Conservation (phyloP, 2,329 filamentous ascomycete species). For the Xylariales sp. region DNA sequence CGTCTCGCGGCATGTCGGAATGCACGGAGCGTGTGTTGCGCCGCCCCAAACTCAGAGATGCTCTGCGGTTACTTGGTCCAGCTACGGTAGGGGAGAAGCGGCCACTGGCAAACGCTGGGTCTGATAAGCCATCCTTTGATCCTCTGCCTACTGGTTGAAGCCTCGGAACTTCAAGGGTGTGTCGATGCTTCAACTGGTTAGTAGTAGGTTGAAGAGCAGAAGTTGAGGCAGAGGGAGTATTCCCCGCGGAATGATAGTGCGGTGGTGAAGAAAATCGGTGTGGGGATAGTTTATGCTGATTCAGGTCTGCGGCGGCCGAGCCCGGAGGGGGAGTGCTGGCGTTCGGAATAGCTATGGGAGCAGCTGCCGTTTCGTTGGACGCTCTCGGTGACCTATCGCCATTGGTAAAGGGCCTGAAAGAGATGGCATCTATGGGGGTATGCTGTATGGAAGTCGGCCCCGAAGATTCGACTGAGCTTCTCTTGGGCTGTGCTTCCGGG, state of each 20-base stretch:
- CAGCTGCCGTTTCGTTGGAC: conserved; percentile 13
- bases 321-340: conserved; percentile 16
- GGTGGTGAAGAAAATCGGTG: conserved; percentile 65
- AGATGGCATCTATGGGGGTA: conserved; percentile 26
- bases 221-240: conserved; percentile 36
- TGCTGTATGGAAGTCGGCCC: conserved; percentile 27
- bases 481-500: conserved; percentile 26
- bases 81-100: conserved; percentile 69
- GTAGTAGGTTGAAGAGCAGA: conserved; percentile 49
- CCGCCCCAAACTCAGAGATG: conserved; percentile 78
- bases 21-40: conserved; percentile 80
- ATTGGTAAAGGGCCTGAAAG: conserved; percentile 24
- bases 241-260: conserved; percentile 40
- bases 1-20: conserved; percentile 79
- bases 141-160: conserved; percentile 56
- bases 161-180: conserved; percentile 85
- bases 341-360: conserved; percentile 15
- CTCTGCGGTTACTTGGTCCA: conserved; percentile 60
- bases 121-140: conserved; percentile 64
- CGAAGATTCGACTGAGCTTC: conserved; percentile 30
- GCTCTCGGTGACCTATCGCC: conserved; percentile 20
- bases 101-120: conserved; percentile 65
- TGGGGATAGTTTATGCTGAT: conserved; percentile 28
- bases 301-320: no score
- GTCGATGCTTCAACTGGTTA: conserved; percentile 66